Evolutionary conservation across 2,329 filamentous ascomycete species (phyloP), one percentile per base, ranked within the genome.

Genomic region (Colletotrichum zoysiae): DNA sequence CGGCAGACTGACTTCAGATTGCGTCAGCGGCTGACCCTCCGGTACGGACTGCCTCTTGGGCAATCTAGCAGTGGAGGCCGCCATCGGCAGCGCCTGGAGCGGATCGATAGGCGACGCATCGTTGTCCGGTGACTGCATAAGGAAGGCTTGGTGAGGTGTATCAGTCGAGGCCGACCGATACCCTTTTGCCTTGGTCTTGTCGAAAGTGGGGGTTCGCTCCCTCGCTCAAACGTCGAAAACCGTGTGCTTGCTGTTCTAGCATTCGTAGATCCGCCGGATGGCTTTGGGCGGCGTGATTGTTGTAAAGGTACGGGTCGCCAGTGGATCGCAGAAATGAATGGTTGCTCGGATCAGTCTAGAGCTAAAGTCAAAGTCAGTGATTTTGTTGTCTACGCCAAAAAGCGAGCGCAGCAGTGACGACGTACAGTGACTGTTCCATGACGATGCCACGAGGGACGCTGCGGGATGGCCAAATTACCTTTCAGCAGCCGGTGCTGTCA

Each of bases 111-210:
- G 86, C 79, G 88, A 83, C 78, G 87, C 84, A 84, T 86, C 89
- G 89, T 92, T 85, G 80, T 88, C 85, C 79, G 88, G 84, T 82
- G 90, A 87, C 88, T 90, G 90, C 91, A 93, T 93, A 84, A 40
- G 26, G 82, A 78, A 51, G 57, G 55, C 26, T 50, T 48, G 33
- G 20, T 60, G 48, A 65, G 66, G 70, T 60, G 44, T 70, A 65
- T 57, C 70, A 70, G 70, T 30, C 70, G 70, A 23, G 5, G 44
- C 63, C 40, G 66, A 72, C 70, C 60, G 65, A 72, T 65, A 70
- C 46, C 70, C 67, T 70, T 64, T 38, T 59, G 60, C 59, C 60
- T 70, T 60, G n/a, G 56, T 56, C 66, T 60, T 72, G 11, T 60
- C 70, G 55, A 20, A 64, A n/a, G 38, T 38, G 51, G 12, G n/a